Evolutionary conservation across 2,329 filamentous ascomycete genomes (phyloP).

Genomic region (Blastomyces percursus): DNA sequence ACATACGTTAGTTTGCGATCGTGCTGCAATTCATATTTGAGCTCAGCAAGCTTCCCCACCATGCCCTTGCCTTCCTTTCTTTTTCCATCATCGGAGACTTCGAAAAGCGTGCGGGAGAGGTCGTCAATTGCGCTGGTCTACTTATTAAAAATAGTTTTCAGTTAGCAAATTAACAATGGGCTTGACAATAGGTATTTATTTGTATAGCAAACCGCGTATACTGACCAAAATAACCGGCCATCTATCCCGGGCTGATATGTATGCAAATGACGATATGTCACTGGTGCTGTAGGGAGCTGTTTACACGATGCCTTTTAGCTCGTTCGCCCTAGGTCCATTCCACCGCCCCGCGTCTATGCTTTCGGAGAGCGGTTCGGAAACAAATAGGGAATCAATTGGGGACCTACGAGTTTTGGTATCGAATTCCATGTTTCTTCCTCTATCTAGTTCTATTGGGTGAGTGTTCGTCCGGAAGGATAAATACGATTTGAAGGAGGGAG

Average conservation of each 20-base stretch:
- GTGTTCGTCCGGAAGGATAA: not conserved
- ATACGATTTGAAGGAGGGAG: not conserved
- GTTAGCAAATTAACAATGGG: slow-evolving; percentile 14
- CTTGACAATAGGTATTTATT: not conserved
- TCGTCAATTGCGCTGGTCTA: slow-evolving; percentile 91
- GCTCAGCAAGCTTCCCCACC: slow-evolving; percentile 60
- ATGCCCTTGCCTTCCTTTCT: slow-evolving; percentile 75
- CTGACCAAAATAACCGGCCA: slow-evolving; percentile 89
- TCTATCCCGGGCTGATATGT: slow-evolving; percentile 68
- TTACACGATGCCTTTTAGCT: slow-evolving; percentile 12
- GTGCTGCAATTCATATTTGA: slow-evolving; percentile 95
- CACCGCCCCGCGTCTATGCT: not conserved
- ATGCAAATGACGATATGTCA: slow-evolving; percentile 79
- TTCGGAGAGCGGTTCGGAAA: not conserved
- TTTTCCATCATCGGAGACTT: slow-evolving; percentile 48
- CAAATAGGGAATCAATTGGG: not conserved
- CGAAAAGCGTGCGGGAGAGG: slow-evolving; percentile 54
- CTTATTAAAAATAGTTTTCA: not conserved
- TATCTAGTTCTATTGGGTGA: not conserved
- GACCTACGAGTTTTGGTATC: slow-evolving; percentile 61
- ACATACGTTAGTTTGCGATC: slow-evolving; percentile 64
- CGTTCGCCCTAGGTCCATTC: slow-evolving; percentile 4
- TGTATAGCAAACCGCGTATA: slow-evolving; percentile 7
- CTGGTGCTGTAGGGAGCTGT: slow-evolving; percentile 65
- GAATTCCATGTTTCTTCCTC: slow-evolving; percentile 49